Evolutionary conservation across 2,329 filamentous ascomycete species (phyloP).

Genomic region (Moelleriella libera): DNA sequence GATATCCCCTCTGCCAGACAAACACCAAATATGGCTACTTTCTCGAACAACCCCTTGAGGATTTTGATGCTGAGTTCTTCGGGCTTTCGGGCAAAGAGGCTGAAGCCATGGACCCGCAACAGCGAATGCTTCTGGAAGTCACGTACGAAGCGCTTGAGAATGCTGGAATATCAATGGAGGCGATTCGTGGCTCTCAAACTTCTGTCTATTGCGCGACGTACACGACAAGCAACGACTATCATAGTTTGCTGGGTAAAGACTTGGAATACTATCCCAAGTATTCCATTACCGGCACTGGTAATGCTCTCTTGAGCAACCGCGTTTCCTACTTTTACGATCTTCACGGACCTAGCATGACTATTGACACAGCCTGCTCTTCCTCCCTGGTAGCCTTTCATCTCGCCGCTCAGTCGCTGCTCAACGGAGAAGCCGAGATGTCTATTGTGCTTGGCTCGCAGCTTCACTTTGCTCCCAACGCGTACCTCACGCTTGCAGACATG

Average conservation of each 20-base stretch:
- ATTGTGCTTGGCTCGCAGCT: slow-evolving; percentile 6
- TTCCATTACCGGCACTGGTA: slow-evolving; percentile 1
- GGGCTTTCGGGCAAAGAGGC: neutral
- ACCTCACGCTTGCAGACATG: slow-evolving; percentile 5
- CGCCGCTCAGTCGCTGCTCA: slow-evolving; percentile 5
- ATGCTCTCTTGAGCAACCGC: slow-evolving; percentile 5
- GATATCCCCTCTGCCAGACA: no score
- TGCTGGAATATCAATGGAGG: slow-evolving; percentile 5
- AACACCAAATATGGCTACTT: neutral
- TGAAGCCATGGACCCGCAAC: neutral
- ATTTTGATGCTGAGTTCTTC: neutral
- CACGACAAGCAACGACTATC: neutral
- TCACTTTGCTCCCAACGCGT: neutral
- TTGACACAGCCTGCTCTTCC: slow-evolving; percentile 24
- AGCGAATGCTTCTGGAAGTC: neutral
- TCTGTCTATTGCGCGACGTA: slow-evolving; percentile 19
- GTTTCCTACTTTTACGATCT: slow-evolving; percentile 7
- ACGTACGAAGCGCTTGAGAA: neutral
- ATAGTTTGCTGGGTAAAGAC: neutral
- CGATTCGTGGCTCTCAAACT: slow-evolving; percentile 25
- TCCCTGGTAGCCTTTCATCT: slow-evolving; percentile 17
- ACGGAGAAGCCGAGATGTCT: slow-evolving; percentile 1
- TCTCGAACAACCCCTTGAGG: neutral
- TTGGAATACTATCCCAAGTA: neutral
- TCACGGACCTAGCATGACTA: slow-evolving; percentile 10